A percentile compares a stretch with the other conserved stretches of the same genome.
Conservation (phyloP, 176 grass and related monocot genomes). For the Zea luxurians region DNA sequence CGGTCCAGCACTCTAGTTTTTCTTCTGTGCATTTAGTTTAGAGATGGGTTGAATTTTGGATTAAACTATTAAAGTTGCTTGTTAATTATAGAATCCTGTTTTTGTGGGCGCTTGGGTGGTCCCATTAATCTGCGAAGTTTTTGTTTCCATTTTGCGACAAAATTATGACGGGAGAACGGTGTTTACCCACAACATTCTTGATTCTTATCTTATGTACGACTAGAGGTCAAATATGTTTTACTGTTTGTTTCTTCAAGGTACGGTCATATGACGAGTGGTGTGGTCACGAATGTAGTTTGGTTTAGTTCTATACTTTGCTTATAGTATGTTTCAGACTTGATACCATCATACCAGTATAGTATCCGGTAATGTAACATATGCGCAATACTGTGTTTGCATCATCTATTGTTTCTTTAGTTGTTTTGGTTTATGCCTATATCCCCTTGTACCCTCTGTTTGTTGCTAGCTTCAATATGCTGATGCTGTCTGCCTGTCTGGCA, state of each 20-base stretch:
- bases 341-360: background rate
- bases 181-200: background rate
- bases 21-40: conserved; percentile 3
- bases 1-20: background rate
- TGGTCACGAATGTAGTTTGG: background rate
- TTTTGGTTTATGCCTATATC: background rate
- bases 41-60: background rate
- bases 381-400: background rate
- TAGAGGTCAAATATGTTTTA: background rate
- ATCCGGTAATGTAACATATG: background rate
- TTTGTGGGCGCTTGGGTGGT: background rate
- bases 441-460: background rate
- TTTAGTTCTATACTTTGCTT: background rate
- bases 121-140: background rate
- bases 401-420: background rate
- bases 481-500: background rate
- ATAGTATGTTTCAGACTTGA: background rate
- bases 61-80: background rate
- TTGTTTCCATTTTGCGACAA: background rate
- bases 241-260: background rate
- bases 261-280: too few relatives aligned
- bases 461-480: background rate
- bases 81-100: background rate
- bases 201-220: background rate
- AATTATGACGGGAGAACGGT: background rate